Conservation (phyloP, 306 rosid genomes). For the Casuarina glauca region DNA sequence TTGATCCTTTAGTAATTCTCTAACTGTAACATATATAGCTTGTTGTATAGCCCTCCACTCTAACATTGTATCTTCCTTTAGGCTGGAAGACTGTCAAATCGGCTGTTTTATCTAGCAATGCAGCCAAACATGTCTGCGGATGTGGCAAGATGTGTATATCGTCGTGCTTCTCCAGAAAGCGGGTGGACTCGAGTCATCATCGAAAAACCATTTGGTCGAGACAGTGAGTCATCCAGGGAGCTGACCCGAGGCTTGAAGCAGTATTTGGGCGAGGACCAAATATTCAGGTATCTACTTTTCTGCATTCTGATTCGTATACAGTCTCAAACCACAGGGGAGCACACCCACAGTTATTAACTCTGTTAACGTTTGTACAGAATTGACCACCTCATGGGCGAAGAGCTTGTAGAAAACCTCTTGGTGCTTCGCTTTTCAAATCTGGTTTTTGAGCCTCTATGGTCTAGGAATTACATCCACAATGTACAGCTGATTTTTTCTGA, state of each 20-base stretch:
- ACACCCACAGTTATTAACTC: conserved; percentile 17
- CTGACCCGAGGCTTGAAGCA: conserved; percentile 74
- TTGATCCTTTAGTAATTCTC: background rate
- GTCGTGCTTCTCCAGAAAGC: conserved; percentile 65
- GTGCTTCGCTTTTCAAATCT: conserved; percentile 99
- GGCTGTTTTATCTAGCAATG: conserved; percentile 84
- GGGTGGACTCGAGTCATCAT: conserved; percentile 98
- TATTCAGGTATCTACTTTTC: conserved; percentile 64
- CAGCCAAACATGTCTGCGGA: conserved; percentile 94
- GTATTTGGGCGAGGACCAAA: conserved; percentile 83
- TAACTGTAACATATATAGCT: conserved; percentile 17
- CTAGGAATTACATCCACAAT: conserved; percentile 79
- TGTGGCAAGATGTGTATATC: conserved; percentile 77
- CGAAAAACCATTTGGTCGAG: conserved; percentile 96
- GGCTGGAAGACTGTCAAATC: conserved; percentile 68
- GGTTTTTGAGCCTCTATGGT: conserved; percentile 95
- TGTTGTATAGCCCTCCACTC: background rate
- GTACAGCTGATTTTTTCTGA: conserved; percentile 97
- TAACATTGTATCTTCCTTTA: conserved; percentile 27
- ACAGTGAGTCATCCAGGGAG: conserved; percentile 77
- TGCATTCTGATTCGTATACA: conserved; percentile 8
- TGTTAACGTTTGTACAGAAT: conserved; percentile 52
- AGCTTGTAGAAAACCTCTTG: conserved; percentile 92
- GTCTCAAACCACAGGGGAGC: background rate
- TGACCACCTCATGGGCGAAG: conserved; percentile 98